Evolutionary conservation across 164 flowering plant genomes (phyloP).

Genomic region (Magnolia kwangsiensis): DNA sequence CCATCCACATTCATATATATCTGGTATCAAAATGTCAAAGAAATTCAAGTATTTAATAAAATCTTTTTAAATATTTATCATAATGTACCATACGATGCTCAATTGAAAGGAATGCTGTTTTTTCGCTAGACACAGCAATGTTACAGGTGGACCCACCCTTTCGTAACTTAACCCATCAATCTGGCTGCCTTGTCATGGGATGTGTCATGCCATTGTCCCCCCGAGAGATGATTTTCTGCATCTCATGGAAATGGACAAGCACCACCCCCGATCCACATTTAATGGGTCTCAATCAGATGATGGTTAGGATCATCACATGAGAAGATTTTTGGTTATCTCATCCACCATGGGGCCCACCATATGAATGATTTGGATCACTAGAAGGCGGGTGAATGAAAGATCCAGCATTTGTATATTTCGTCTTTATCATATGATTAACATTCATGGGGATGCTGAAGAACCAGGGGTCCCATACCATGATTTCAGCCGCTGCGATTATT

Average conservation of each 20-base stretch:
- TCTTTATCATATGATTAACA: not conserved
- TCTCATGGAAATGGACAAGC: too few species aligned
- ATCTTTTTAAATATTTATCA: not conserved
- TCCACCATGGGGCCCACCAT: not conserved
- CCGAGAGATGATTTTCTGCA: too few species aligned
- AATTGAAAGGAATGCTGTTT: too few species aligned
- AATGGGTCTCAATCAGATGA: too few species aligned
- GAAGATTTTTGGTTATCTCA: too few species aligned
- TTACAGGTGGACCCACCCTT: too few species aligned
- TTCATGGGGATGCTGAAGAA: not conserved
- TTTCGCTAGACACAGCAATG: too few species aligned
- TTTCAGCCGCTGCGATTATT: conserved; percentile 68
- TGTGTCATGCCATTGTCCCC: too few species aligned
- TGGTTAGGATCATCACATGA: too few species aligned
- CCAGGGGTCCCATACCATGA: conserved; percentile 41
- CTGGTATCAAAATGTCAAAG: conserved; percentile 33
- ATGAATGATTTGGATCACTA: not conserved
- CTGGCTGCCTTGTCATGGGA: too few species aligned
- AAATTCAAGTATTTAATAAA: not conserved
- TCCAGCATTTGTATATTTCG: too few species aligned
- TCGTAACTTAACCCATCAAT: too few species aligned
- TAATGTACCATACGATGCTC: not conserved
- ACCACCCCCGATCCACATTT: not conserved
- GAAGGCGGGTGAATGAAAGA: not conserved
- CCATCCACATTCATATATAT: conserved; percentile 58